Conservation (phyloP, 805 yeast species). For the Yamadazyma nakazawae region DNA sequence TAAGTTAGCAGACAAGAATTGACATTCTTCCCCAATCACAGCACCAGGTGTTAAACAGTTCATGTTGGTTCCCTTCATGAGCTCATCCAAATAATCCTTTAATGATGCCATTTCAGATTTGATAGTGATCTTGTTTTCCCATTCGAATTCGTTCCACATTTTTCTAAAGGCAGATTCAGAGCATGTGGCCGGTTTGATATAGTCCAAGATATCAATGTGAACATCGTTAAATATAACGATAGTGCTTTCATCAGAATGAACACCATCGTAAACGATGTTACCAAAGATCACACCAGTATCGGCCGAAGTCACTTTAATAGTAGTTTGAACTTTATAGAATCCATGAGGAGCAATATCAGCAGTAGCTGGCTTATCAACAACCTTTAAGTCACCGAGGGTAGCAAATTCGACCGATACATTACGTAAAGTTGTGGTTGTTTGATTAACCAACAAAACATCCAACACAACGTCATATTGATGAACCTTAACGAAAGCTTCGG, state of each 20-base stretch:
- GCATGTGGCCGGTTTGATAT: slow-evolving; percentile 92
- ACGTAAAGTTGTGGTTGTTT: slow-evolving; percentile 85
- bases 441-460: slow-evolving; percentile 92
- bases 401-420: slow-evolving; percentile 94
- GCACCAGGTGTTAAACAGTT: slow-evolving; percentile 90
- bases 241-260: slow-evolving; percentile 82
- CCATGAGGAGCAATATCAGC: slow-evolving; percentile 97
- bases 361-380: slow-evolving; percentile 85
- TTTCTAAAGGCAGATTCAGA: slow-evolving; percentile 86
- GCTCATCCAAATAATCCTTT: slow-evolving; percentile 71
- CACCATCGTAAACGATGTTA: slow-evolving; percentile 94
- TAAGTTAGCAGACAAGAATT: slow-evolving; percentile 89
- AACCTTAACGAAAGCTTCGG: slow-evolving; percentile 94
- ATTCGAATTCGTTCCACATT: slow-evolving; percentile 99
- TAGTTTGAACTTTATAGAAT: slow-evolving; percentile 83
- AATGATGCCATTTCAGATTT: slow-evolving; percentile 64
- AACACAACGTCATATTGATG: slow-evolving; percentile 94
- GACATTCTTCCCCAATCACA: slow-evolving; percentile 83
- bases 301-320: slow-evolving; percentile 92
- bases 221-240: slow-evolving; percentile 92
- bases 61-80: slow-evolving; percentile 88
- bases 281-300: slow-evolving; percentile 98
- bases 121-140: slow-evolving; percentile 97
- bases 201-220: slow-evolving; percentile 95
- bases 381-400: slow-evolving; percentile 92